Evolutionary conservation across 306 rosid genomes (phyloP), one percentile per base, ranked within the genome.

Genomic region (Gynostemma pentaphyllum): DNA sequence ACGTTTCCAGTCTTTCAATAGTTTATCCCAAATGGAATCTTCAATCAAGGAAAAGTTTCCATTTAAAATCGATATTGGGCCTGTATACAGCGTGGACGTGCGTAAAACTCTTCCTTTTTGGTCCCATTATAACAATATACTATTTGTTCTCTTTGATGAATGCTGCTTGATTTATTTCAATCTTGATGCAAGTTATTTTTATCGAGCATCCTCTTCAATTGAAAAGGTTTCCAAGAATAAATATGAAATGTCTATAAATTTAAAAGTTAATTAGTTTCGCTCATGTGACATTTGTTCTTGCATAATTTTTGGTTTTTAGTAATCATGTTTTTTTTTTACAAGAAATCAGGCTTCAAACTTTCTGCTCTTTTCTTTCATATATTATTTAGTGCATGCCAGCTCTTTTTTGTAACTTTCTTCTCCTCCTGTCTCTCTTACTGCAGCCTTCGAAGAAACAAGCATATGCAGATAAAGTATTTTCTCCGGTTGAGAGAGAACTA

Each of bases 401-500:
- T 7, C 7, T 27, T 41, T 39, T n/a, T 4, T 62, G 15, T 14
- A 5, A 44, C 4, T 42, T 29, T 6, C 15, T 52, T 53, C 0
- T 8, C 11, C 6, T 27, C 42, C n/a, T 41, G 41, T 34, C 59
- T 27, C 27, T 11, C 27, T 47, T 80, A 50, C 54, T 78, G 62
- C 87, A 91, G 98, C 98, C 96, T 41, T 68, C 92, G 40, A 87
- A 87, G 80, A 83, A 89, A 69, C 80, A 81, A 8, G 91, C 95
- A 14, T 91, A 91, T 79, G 87, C 95, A 36, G 81, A 83, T 72
- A 83, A 76, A 67, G 86, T 84, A 62, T 87, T 86, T 79, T 46
- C 81, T 56, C 96, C 98, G 0, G 86, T 83, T 64, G 98, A 91
- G 87, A 85, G 95, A 72, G 98, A 91, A 82, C 76, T 91, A 15